Evolutionary conservation across 139 green algal genomes (phyloP).

Genomic region (Limnomonas spitsbergensis): DNA sequence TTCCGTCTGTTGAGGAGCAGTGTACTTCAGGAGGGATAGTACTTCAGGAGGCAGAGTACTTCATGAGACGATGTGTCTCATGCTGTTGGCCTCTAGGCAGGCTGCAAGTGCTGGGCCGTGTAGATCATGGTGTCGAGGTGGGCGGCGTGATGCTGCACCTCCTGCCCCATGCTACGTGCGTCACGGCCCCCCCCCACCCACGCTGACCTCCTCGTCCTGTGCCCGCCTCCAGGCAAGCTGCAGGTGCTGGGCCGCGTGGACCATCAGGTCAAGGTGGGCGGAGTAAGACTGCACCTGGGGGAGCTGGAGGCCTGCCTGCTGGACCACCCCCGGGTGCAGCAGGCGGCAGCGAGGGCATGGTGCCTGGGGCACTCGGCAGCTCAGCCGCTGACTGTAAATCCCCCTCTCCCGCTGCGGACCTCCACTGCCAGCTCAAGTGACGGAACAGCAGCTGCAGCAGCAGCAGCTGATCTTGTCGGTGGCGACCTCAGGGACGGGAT

Average conservation of each 20-base stretch:
- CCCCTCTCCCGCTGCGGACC: too few relatives aligned
- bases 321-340: constrained; percentile 31
- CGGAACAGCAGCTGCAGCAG: too few relatives aligned
- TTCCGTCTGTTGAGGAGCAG: not conserved
- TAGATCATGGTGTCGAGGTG: constrained; percentile 46
- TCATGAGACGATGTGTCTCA: too few relatives aligned
- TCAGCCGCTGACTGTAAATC: not conserved
- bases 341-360: constrained; percentile 24
- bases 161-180: too few relatives aligned
- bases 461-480: too few relatives aligned
- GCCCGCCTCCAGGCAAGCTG: constrained; percentile 39
- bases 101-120: constrained; percentile 36
- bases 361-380: not conserved
- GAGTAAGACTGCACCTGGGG: constrained; percentile 43
- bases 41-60: not conserved
- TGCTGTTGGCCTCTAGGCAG: too few relatives aligned
- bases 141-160: constrained; percentile 45
- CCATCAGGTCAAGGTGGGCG: constrained; percentile 44
- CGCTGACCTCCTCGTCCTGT: too few relatives aligned
- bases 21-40: not conserved
- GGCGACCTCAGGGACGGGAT: too few relatives aligned
- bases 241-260: constrained; percentile 35
- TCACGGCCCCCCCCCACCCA: too few relatives aligned
- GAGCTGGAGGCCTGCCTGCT: constrained; percentile 47
- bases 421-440: too few relatives aligned